Percentiles rank a stretch among this genome's conserved stretches.
Evolutionary conservation across 257 asterid genomes (phyloP).

Genomic region (Nicotiana noctiflora): DNA sequence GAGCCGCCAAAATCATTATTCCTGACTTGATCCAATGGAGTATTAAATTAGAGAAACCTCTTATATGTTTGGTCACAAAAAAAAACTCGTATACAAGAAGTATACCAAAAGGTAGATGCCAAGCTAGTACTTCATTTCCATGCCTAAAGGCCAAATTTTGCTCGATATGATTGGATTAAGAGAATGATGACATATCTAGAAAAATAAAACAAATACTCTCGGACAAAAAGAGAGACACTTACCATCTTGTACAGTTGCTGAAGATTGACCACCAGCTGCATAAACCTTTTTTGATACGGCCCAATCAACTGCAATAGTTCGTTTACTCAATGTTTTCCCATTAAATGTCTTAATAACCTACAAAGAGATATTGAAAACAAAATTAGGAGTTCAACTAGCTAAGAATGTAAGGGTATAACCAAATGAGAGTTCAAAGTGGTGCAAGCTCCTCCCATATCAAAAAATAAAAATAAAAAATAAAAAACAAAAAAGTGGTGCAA

Average conservation of each 20-base stretch:
- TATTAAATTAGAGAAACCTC: background rate
- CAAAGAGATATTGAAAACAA: constrained; percentile 12
- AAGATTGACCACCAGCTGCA: constrained; percentile 45
- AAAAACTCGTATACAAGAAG: background rate
- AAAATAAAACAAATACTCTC: background rate
- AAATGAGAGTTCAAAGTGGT: background rate
- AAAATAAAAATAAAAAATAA: no score
- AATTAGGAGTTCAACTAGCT: background rate
- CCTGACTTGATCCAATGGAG: background rate
- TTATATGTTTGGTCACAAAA: background rate
- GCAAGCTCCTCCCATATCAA: background rate
- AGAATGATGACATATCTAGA: background rate
- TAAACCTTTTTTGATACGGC: constrained; percentile 74
- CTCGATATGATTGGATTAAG: background rate
- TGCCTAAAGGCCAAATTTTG: background rate
- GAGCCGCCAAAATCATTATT: background rate
- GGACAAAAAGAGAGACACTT: constrained; percentile 19
- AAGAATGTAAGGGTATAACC: constrained; percentile 1
- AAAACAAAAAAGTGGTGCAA: background rate
- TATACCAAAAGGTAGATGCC: background rate
- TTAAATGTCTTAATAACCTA: constrained; percentile 80
- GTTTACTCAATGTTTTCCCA: constrained; percentile 60
- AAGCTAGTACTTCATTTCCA: background rate
- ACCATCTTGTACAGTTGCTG: constrained; percentile 48
- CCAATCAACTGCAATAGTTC: constrained; percentile 96